Conservation (phyloP, 305 asterid genomes). For the Caryopteris hybrid region DNA sequence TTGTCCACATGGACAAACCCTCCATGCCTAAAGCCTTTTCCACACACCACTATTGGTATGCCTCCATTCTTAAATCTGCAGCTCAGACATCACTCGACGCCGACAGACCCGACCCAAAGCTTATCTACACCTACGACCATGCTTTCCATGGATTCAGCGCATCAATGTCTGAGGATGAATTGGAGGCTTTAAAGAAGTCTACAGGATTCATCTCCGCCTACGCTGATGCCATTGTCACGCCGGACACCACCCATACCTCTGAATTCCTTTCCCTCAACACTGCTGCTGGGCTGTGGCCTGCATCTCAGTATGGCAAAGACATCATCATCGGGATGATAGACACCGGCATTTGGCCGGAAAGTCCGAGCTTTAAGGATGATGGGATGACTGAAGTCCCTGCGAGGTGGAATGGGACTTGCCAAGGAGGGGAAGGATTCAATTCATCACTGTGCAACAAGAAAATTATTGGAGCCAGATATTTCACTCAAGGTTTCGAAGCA, state of each 20-base stretch:
- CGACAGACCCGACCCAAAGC: background rate
- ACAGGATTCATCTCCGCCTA: slow-evolving; percentile 28
- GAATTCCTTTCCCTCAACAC: slow-evolving; percentile 40
- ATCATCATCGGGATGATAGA: slow-evolving; percentile 48
- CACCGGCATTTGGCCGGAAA: slow-evolving; percentile 49
- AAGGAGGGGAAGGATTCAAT: slow-evolving; percentile 37
- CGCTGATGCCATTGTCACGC: slow-evolving; percentile 1
- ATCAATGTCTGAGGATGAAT: slow-evolving; percentile 16
- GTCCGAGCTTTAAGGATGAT: slow-evolving; percentile 33
- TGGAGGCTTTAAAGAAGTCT: slow-evolving; percentile 15
- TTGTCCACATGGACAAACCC: slow-evolving; percentile 30
- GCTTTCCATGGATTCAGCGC: slow-evolving; percentile 31
- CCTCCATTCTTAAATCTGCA: slow-evolving; percentile 22
- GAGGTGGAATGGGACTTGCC: slow-evolving; percentile 46
- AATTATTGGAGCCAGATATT: slow-evolving; percentile 41
- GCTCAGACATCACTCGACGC: background rate
- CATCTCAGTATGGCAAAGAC: slow-evolving; percentile 38
- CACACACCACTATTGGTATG: slow-evolving; percentile 35
- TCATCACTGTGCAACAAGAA: slow-evolving; percentile 44
- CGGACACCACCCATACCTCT: slow-evolving; percentile 27
- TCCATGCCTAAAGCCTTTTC: slow-evolving; percentile 40
- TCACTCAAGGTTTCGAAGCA: slow-evolving; percentile 24
- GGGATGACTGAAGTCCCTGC: slow-evolving; percentile 36
- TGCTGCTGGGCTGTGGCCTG: slow-evolving; percentile 35
- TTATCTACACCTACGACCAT: slow-evolving; percentile 27